A percentile compares a stretch with the other conserved stretches of the same genome.
These are phyloP conservation scores for Ustilago bromivora DNA, from an alignment of 1,284 basidiomycete species.

Conservation along the genomic window DNA sequence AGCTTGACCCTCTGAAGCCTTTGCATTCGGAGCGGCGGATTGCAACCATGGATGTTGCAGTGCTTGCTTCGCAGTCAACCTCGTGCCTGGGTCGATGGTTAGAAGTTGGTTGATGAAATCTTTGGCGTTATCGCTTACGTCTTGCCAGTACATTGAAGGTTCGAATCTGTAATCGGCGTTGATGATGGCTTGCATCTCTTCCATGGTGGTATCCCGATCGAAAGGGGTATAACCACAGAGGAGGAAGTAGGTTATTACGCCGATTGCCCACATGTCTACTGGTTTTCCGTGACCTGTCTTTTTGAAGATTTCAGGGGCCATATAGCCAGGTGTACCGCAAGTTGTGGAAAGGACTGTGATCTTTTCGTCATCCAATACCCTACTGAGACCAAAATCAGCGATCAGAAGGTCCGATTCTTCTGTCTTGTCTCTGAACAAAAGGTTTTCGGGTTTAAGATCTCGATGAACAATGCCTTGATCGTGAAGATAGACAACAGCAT, in stretches of 20 bases:
- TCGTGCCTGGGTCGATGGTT: slow-evolving; percentile 58
- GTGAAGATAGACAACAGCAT: slow-evolving; percentile 92
- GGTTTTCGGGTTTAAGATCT: slow-evolving; percentile 96
- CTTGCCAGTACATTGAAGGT: slow-evolving; percentile 65
- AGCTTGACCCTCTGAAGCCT: neutral
- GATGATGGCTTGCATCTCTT: slow-evolving; percentile 69
- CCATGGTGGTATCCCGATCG: slow-evolving; percentile 66
- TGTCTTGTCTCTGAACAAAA: slow-evolving; percentile 88
- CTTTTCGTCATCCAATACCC: slow-evolving; percentile 90
- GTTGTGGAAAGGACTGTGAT: slow-evolving; percentile 90
- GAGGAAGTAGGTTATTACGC: slow-evolving; percentile 69
- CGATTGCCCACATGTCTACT: slow-evolving; percentile 81
- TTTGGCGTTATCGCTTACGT: slow-evolving; percentile 61
- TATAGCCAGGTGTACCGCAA: slow-evolving; percentile 92
- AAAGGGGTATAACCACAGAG: slow-evolving; percentile 69
- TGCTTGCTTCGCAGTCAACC: slow-evolving; percentile 62
- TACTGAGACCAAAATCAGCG: slow-evolving; percentile 90
- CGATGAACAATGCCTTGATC: slow-evolving; percentile 94
- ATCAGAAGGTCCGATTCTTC: slow-evolving; percentile 96
- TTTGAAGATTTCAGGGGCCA: slow-evolving; percentile 98
- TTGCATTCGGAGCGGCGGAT: slow-evolving; percentile 15
- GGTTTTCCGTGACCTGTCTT: slow-evolving; percentile 92
- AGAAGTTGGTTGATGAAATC: slow-evolving; percentile 66
- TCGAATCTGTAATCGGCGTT: slow-evolving; percentile 67
- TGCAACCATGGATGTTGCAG: slow-evolving; percentile 63